Evolutionary conservation across 164 flowering plant genomes (phyloP).

Genomic region (Kalanchoe fedtschenkoi): DNA sequence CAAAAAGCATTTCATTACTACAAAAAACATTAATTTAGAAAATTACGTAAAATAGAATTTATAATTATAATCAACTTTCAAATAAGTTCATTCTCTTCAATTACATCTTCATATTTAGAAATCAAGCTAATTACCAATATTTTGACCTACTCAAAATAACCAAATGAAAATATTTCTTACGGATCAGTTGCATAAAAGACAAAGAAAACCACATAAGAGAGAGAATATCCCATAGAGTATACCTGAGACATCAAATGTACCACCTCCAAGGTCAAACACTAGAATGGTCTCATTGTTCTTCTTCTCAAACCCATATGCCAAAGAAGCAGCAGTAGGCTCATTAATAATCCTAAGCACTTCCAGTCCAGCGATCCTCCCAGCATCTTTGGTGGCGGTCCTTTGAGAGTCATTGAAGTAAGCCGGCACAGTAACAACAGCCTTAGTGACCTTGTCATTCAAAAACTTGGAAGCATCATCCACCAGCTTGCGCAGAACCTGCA

Average conservation of each 20-base stretch:
- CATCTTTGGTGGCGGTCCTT: conserved; percentile 96
- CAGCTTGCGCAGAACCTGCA: conserved; percentile 82
- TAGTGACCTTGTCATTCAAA: conserved; percentile 78
- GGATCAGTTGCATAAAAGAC: not conserved
- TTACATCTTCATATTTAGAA: no score
- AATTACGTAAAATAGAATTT: no score
- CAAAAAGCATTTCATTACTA: no score
- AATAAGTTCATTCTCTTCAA: no score
- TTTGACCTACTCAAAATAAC: no score
- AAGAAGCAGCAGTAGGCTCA: conserved; percentile 93
- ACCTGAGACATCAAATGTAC: conserved; percentile 97
- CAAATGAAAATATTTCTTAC: not conserved
- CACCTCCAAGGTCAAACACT: conserved; percentile 96
- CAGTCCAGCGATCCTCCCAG: conserved; percentile 91
- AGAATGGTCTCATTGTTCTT: conserved; percentile 90
- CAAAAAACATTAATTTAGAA: no score
- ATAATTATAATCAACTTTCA: no score
- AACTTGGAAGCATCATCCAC: conserved; percentile 96
- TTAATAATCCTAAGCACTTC: conserved; percentile 88
- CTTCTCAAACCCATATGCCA: conserved; percentile 95
- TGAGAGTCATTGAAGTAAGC: conserved; percentile 96
- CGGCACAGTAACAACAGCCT: conserved; percentile 95
- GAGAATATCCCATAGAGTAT: conserved; percentile 5
- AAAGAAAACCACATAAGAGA: not conserved
- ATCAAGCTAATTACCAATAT: no score